A percentile compares a stretch with the other conserved stretches of the same genome.
Evolutionary conservation across 2,329 filamentous ascomycete species (phyloP).

Genomic region (Botrytis byssoidea): DNA sequence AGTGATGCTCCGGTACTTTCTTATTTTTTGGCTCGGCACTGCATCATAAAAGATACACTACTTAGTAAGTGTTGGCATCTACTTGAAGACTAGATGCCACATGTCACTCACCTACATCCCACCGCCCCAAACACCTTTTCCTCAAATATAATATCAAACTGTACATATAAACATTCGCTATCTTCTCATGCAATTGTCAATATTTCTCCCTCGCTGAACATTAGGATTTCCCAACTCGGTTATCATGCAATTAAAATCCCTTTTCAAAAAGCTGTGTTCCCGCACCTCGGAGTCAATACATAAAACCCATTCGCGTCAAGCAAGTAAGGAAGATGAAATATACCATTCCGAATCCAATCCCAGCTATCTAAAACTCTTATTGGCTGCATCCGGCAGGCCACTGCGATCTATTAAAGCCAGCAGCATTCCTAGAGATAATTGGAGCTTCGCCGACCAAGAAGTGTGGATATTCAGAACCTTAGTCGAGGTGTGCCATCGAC

Average conservation of each 20-base stretch:
- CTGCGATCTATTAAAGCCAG: background rate
- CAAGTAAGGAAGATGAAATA: background rate
- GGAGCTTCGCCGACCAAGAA: background rate
- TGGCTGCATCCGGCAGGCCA: background rate
- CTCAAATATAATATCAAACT: background rate
- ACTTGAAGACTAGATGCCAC: background rate
- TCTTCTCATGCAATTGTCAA: background rate
- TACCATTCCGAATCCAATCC: conserved; percentile 8
- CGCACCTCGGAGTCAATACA: background rate
- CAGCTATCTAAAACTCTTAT: background rate
- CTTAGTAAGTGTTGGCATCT: background rate
- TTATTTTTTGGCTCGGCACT: background rate
- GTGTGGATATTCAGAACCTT: background rate
- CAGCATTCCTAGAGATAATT: background rate
- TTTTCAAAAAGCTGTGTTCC: background rate
- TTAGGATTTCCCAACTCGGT: background rate
- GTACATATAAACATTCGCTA: background rate
- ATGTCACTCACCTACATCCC: background rate
- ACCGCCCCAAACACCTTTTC: background rate
- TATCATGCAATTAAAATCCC: background rate
- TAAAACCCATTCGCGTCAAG: background rate
- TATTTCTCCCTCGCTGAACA: background rate
- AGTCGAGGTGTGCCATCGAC: conserved; percentile 2
- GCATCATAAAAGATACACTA: background rate
- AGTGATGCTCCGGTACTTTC: background rate